A percentile compares a stretch with the other conserved stretches of the same genome.
These are phyloP conservation scores for Hibiscus mutabilis DNA, from an alignment of 345 rosid species.

Conservation along the genomic window DNA sequence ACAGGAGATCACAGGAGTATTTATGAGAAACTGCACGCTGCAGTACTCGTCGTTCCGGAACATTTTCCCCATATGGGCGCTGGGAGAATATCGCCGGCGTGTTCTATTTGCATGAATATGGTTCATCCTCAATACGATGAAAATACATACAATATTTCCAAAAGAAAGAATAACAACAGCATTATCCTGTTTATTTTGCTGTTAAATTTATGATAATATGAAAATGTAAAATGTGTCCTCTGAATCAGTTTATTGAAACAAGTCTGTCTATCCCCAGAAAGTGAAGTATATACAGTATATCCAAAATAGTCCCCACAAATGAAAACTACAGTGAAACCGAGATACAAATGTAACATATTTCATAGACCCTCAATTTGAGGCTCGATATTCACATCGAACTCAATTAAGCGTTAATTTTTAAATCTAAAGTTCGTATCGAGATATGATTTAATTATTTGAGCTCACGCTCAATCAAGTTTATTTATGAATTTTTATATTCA, in stretches of 20 bases:
- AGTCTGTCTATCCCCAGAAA: neutral
- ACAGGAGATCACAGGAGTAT: conserved; percentile 40
- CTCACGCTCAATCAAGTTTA: too few species aligned
- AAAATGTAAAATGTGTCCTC: neutral
- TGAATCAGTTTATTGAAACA: neutral
- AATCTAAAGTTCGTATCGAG: too few species aligned
- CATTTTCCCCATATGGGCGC: conserved; percentile 49
- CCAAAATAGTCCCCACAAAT: neutral
- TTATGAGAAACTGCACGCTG: conserved; percentile 38
- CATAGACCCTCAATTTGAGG: too few species aligned
- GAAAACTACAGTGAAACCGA: neutral
- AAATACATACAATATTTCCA: neutral
- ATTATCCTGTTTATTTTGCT: neutral
- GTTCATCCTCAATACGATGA: neutral
- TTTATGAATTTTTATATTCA: too few species aligned
- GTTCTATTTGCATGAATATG: conserved; percentile 13
- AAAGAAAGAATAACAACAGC: neutral
- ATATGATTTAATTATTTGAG: too few species aligned
- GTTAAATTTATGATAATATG: neutral
- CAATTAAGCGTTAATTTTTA: too few species aligned
- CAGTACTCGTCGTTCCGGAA: conserved; percentile 43
- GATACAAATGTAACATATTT: neutral
- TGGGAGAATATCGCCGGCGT: conserved; percentile 30
- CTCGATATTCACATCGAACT: too few species aligned
- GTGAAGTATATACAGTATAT: neutral